Evolutionary conservation across 2,329 filamentous ascomycete genomes (phyloP).

Genomic region (Aspergillus sp.): DNA sequence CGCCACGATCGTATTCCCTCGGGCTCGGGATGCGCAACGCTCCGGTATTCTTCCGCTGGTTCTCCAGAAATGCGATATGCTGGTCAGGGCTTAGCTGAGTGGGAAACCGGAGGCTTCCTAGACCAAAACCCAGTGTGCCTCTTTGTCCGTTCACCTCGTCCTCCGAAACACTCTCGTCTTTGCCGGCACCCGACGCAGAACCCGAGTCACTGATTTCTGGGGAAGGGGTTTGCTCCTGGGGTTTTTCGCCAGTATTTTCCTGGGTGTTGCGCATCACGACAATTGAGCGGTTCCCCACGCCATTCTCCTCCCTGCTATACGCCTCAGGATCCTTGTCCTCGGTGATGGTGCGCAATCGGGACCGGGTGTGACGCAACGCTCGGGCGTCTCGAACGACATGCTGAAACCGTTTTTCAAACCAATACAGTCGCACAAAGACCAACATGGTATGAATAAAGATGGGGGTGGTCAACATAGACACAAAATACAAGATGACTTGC

Average conservation of each 20-base stretch:
- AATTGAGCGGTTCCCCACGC: conserved; percentile 39
- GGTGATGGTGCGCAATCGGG: conserved; percentile 54
- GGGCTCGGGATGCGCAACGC: conserved; percentile 88
- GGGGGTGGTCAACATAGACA: conserved; percentile 74
- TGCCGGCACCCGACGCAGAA: conserved; percentile 21
- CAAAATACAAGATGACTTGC: conserved; percentile 70
- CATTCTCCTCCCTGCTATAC: conserved; percentile 35
- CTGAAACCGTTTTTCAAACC: conserved; percentile 97
- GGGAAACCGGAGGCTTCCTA: conserved; percentile 54
- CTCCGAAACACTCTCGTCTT: conserved; percentile 19
- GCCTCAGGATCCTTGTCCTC: conserved; percentile 43
- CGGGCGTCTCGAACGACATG: conserved; percentile 74
- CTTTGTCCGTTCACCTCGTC: conserved; percentile 14
- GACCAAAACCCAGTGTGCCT: conserved; percentile 21
- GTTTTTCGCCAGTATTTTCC: conserved; percentile 23
- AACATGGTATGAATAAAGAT: conserved; percentile 83
- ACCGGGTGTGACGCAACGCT: conserved; percentile 64
- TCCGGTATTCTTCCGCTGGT: conserved; percentile 73
- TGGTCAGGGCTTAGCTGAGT: conserved; percentile 63
- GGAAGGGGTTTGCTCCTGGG: conserved; percentile 15
- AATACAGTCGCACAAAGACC: conserved; percentile 90
- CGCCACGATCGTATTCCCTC: conserved; percentile 81
- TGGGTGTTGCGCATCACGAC: conserved; percentile 38
- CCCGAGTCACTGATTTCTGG: conserved; percentile 27
- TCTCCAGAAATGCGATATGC: conserved; percentile 84